Evolutionary conservation across 805 yeast species (phyloP).

Genomic region (Maudiozyma bulderi): DNA sequence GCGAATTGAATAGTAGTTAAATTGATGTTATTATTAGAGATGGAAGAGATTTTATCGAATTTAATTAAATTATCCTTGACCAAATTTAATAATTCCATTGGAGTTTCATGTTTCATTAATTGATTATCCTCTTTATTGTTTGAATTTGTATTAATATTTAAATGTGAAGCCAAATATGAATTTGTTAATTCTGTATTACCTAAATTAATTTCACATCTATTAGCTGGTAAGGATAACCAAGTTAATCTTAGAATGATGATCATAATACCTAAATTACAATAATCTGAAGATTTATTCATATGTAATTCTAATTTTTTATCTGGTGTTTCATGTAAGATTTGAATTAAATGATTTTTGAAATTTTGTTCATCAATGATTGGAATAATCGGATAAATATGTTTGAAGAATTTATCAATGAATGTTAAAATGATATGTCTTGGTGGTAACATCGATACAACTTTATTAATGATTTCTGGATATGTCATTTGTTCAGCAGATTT

Average conservation of each 20-base stretch:
- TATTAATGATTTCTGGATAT: conserved; percentile 17
- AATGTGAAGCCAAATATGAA: conserved; percentile 4
- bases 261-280: conserved; percentile 40
- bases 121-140: conserved; percentile 24
- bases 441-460: conserved; percentile 40
- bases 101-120: conserved; percentile 21
- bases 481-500: conserved; percentile 4
- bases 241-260: conserved; percentile 44
- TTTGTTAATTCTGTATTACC: conserved; percentile 11
- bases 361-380: conserved; percentile 55
- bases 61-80: conserved; percentile 25
- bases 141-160: conserved; percentile 9
- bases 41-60: conserved; percentile 28
- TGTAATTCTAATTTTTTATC: conserved; percentile 20
- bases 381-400: conserved; percentile 49
- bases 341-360: conserved; percentile 25
- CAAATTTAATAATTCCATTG: conserved; percentile 21
- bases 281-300: conserved; percentile 29
- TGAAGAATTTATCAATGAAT: conserved; percentile 50
- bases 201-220: conserved; percentile 28
- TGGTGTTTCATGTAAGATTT: conserved; percentile 12
- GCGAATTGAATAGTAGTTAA: conserved; percentile 47
- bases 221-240: conserved; percentile 45
- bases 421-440: conserved; percentile 45
- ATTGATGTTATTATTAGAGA: conserved; percentile 27